phyloP scores from a whole-genome alignment of 805 yeast genomes.

The Millerozyma acaciae region DNA sequence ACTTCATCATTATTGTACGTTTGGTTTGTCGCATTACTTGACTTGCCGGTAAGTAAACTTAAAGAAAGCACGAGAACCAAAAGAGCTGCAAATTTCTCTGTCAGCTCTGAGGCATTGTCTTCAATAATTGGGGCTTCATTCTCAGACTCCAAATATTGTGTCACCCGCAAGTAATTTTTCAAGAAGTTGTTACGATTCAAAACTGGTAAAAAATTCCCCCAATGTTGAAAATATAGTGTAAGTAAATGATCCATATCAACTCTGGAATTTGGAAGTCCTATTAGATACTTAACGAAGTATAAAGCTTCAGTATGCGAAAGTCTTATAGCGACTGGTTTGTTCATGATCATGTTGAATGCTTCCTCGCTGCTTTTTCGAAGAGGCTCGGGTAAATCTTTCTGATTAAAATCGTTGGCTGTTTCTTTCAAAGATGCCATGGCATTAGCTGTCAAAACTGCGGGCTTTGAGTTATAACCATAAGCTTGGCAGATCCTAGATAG shows the following conservation, averaged over 20 bases:
- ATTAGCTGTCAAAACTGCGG: constrained; percentile 67
- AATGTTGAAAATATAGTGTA: constrained; percentile 66
- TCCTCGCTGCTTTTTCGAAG: constrained; percentile 6
- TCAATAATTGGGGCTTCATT: constrained; percentile 6
- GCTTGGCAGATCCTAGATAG: constrained; percentile 65
- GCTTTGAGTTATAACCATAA: constrained; percentile 68
- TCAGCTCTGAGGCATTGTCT: constrained; percentile 18
- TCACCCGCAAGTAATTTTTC: constrained; percentile 49
- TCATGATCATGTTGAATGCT: constrained; percentile 24
- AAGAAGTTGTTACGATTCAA: constrained; percentile 68
- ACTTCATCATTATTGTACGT: constrained; percentile 10
- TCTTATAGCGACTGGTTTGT: constrained; percentile 19
- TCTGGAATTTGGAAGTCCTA: constrained; percentile 45
- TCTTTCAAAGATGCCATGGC: constrained; percentile 68
- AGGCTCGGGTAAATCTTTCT: constrained; percentile 1
- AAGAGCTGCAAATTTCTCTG: constrained; percentile 56
- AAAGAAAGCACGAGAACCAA: constrained; percentile 47
- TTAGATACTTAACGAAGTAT: constrained; percentile 34
- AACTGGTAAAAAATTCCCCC: constrained; percentile 71
- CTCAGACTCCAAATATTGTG: constrained; percentile 39
- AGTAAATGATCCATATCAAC: constrained; percentile 65
- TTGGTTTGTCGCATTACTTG: constrained; percentile 16
- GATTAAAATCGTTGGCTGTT: constrained; percentile 14
- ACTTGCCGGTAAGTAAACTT: constrained; percentile 43
- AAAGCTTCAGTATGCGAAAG: constrained; percentile 39